Percentiles rank a stretch among this genome's conserved stretches.
Evolutionary conservation across 306 rosid genomes (phyloP).

Genomic region (peach (Prunus persica)): Prunus_persica_NCBIv2 NC_034014.1:29583501-29584000

Average conservation of each 20-base stretch:
- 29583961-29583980: background rate
- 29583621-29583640: conserved; percentile 8
- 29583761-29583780: no score
- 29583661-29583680: conserved; percentile 9
- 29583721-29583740: conserved; percentile 42
- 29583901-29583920: background rate
- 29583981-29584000: conserved; percentile 2
- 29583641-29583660: conserved; percentile 20
- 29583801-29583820: no score
- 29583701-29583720: conserved; percentile 52
- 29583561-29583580: conserved; percentile 67
- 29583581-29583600: conserved; percentile 93
- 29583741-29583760: no score
- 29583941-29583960: background rate
- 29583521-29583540: conserved; percentile 6
- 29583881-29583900: no score
- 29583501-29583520: conserved; percentile 53
- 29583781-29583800: no score
- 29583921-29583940: background rate
- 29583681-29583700: conserved; percentile 29
- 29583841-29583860: no score
- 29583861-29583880: no score
- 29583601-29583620: conserved; percentile 25
- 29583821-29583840: no score
- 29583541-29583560: conserved; percentile 48